Percentiles rank a stretch among this genome's conserved stretches.
Conservation (phyloP, 306 rosid genomes). For the Oemleria cerasiformis region DNA sequence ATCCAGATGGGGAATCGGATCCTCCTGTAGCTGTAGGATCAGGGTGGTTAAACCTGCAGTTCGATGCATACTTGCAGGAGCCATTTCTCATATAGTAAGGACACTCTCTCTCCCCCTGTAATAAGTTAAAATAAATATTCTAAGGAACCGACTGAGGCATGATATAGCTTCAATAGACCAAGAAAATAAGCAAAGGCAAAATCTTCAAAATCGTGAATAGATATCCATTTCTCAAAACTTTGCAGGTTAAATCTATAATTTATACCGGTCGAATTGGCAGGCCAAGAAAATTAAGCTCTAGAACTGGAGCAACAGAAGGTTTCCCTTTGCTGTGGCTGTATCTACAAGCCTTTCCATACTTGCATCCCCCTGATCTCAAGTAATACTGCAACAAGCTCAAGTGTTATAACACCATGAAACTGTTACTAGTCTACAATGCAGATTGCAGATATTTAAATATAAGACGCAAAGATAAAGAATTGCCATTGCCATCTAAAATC, state of each 20-base stretch:
- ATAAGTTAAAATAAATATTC: slow-evolving; percentile 22
- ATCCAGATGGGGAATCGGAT: slow-evolving; percentile 53
- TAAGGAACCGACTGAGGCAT: background rate
- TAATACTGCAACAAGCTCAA: slow-evolving; percentile 65
- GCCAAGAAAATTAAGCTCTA: slow-evolving; percentile 79
- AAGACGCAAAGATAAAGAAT: slow-evolving; percentile 13
- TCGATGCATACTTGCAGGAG: slow-evolving; percentile 85
- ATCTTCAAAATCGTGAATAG: background rate
- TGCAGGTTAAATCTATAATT: background rate
- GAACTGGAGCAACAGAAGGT: slow-evolving; percentile 29
- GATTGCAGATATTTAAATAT: slow-evolving; percentile 1
- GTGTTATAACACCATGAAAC: slow-evolving; percentile 14
- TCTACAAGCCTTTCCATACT: slow-evolving; percentile 77
- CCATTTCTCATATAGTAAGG: slow-evolving; percentile 94
- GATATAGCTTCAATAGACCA: background rate
- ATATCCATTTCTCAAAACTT: slow-evolving; percentile 3
- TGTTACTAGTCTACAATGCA: slow-evolving; percentile 24
- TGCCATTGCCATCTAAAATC: slow-evolving; percentile 10
- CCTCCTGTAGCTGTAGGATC: slow-evolving; percentile 76
- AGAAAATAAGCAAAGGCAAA: background rate
- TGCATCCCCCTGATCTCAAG: slow-evolving; percentile 83
- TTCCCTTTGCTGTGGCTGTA: slow-evolving; percentile 65
- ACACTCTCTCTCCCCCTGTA: slow-evolving; percentile 85
- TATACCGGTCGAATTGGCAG: slow-evolving; percentile 87
- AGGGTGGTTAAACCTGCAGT: slow-evolving; percentile 95